Evolutionary conservation across 2,329 filamentous ascomycete genomes (phyloP), one percentile per base, ranked within the genome.

Genomic region (Trichoderma guizhouense): DNA sequence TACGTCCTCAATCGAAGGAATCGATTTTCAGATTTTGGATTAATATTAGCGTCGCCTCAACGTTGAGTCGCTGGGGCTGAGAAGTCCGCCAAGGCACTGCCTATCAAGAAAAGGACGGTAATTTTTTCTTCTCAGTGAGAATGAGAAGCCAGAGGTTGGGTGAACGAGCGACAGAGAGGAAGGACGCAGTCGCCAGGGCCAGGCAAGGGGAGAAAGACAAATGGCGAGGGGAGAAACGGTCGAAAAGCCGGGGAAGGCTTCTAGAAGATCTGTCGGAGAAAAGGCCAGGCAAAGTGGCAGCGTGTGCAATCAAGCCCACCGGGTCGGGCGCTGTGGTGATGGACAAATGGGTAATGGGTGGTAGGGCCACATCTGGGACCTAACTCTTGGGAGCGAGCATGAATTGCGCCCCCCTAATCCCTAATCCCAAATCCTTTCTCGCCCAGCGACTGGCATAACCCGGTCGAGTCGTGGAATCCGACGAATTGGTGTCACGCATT

Each of bases 251-350:
- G 71, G 71, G 68, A 73, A 72, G 71, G 69, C 72, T 73, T 73
- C 72, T 73, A 73, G 72, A 73, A 73, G 71, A 72, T 72, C 71
- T 73, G 72, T 73, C 72, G 72, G 72, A 73, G 72, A 73, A 73
- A 72, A 73, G 69, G 58, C 30, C 63, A 69, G 71, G 43, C 55
- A 58, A 34, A 57, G 66, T 30, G 58, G 34, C 63, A 47, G 65
- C 69, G 68, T 57, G 63, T 65, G 71, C 68, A 43, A 43, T 28
- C 64, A 69, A 63, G 69, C 9, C 72, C 60, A 65, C 67, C 24
- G 57, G 32, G 39, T 66, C 71, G 66, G 60, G 65, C 71, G 53
- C 55, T 30, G 64, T 61, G 69, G 51, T 61, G 69, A 71, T 71
- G 51, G 69, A 32, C 60, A 60, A 53, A 39, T 58, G 11, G 15